Evolutionary conservation across 371 early-diverging fungal genomes (phyloP), one percentile per base, ranked within the genome.

Genomic region (Mortierella sp.): DNA sequence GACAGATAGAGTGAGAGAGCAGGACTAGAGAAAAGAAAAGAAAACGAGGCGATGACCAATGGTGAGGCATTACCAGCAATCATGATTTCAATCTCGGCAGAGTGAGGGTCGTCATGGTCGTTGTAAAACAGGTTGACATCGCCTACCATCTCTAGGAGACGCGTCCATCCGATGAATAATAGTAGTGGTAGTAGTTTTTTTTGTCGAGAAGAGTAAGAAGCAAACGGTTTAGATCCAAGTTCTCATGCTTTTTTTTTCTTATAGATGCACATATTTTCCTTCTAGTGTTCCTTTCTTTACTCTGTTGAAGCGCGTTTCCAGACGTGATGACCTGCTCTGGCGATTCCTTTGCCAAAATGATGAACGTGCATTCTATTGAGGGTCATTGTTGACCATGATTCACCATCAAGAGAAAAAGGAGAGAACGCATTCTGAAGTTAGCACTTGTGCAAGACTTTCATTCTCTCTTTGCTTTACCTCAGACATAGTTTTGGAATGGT

Each of bases 51-150:
- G 26, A n/a, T 18, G n/a, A n/a, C n/a, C n/a, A n/a, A n/a, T n/a
- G n/a, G n/a, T n/a, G n/a, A n/a, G 2, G 56, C 70, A 61, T 84
- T 84, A 83, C 92, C 96, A 19, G 98, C 98, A 74, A 97, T 90
- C 98, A 97, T 97, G 18, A 96, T 89, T 68, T 97, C 97, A 58
- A 97, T 90, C 75, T 97, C 98, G 12, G 95, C 96, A 57, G 88
- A 87, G 4, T 84, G 81, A n/a, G 81, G 82, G 70, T 90, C 90
- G 53, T 93, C 89, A 43, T 83, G 84, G 81, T 95, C 94, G 76
- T 94, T 96, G 53, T 95, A 88, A 72, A 93, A 98, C 45, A 97
- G 89, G 75, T 98, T 98, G 26, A 96, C 95, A 81, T 98, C 97
- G 0, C 98, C 98, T 47, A 95, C 88, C 96, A 98, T 96, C 12